Evolutionary conservation across 2,329 filamentous ascomycete species (phyloP).

Genomic region (Penicillium sp.): DNA sequence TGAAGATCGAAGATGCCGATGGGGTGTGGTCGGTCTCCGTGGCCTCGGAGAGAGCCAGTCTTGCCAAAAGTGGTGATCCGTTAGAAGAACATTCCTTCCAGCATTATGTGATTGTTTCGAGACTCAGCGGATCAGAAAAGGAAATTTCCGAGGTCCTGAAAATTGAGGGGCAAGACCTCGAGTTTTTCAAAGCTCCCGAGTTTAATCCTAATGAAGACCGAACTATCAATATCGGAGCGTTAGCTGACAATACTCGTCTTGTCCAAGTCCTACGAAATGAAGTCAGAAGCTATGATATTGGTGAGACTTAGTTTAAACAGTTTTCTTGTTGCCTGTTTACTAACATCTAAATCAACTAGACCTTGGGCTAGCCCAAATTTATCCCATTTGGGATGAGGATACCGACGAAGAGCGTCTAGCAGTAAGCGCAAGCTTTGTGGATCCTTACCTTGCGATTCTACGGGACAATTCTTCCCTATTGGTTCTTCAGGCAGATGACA

Average conservation of each 20-base stretch:
- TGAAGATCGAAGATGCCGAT: constrained; percentile 69
- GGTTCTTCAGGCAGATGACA: constrained; percentile 74
- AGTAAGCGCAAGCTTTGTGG: constrained; percentile 76
- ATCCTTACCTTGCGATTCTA: constrained; percentile 80
- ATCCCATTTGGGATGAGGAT: constrained; percentile 89
- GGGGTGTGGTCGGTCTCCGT: constrained; percentile 76
- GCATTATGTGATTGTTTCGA: constrained; percentile 79
- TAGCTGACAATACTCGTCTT: constrained; percentile 76
- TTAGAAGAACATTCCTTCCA: constrained; percentile 56
- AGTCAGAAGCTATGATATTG: constrained; percentile 84
- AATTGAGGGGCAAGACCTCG: constrained; percentile 69
- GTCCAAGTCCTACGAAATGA: constrained; percentile 86
- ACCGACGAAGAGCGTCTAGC: constrained; percentile 73
- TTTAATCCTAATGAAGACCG: constrained; percentile 87
- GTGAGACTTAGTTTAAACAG: constrained; percentile 52
- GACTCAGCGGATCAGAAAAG: constrained; percentile 61
- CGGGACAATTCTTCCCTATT: constrained; percentile 80
- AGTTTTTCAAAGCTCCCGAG: constrained; percentile 76
- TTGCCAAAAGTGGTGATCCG: constrained; percentile 50
- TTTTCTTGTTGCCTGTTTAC: constrained; percentile 4
- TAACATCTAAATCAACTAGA: constrained; percentile 50
- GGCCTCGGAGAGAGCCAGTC: constrained; percentile 46
- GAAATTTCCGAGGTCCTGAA: constrained; percentile 78
- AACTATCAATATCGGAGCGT: constrained; percentile 79
- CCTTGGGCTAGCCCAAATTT: constrained; percentile 82